phyloP scores from a whole-genome alignment of 352 stramenopile species.

The Phytophthora fragariae region DNA sequence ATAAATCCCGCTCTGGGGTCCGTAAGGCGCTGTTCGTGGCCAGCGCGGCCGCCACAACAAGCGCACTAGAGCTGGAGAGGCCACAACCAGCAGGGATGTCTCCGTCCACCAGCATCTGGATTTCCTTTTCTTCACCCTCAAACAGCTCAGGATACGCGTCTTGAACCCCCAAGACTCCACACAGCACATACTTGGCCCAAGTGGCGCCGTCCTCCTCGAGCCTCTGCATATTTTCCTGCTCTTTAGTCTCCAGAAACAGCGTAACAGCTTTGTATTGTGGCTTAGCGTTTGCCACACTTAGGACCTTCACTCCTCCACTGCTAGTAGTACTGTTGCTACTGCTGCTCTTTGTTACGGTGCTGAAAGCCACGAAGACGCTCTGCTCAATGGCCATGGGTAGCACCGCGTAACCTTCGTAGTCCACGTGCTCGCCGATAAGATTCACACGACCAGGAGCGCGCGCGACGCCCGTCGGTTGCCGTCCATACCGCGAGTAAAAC shows the following conservation, averaged over 20 bases:
- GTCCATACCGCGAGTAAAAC: constrained; percentile 46
- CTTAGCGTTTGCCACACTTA: constrained; percentile 38
- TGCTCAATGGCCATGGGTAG: constrained; percentile 83
- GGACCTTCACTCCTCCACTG: neutral
- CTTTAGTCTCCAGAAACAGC: constrained; percentile 13
- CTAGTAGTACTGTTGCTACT: neutral
- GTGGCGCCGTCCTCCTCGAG: constrained; percentile 11
- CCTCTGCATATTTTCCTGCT: constrained; percentile 14
- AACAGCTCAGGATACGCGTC: constrained; percentile 25
- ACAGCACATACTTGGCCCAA: constrained; percentile 55
- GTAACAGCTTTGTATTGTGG: constrained; percentile 29
- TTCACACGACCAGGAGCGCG: constrained; percentile 84
- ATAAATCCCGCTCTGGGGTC: constrained; percentile 5
- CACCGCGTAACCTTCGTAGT: constrained; percentile 90
- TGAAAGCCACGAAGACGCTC: constrained; percentile 64
- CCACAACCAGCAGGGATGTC: constrained; percentile 72
- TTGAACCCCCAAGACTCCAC: constrained; percentile 39
- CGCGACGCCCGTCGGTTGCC: constrained; percentile 43
- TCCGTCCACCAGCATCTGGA: constrained; percentile 75
- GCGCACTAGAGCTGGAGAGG: constrained; percentile 81
- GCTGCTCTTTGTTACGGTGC: neutral
- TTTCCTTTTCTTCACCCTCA: neutral
- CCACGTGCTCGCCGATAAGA: constrained; percentile 89
- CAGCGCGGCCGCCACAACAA: constrained; percentile 77
- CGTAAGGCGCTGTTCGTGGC: constrained; percentile 37